Evolutionary conservation across 192 early-diverging fungal species (phyloP).

Genomic region (Coemansia umbellata): DNA sequence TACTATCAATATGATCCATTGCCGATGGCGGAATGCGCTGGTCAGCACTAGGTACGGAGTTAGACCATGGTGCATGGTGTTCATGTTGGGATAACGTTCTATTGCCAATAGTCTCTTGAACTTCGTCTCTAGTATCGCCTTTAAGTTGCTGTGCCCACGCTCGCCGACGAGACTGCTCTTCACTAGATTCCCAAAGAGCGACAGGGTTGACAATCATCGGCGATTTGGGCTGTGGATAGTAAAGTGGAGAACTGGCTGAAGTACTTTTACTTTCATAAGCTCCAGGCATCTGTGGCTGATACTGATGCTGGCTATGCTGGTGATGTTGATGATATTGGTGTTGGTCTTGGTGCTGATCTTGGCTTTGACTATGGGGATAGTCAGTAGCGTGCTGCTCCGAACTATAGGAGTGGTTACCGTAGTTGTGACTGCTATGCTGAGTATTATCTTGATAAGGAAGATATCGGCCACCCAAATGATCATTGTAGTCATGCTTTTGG

Average conservation of each 20-base stretch:
- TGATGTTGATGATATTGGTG: not conserved
- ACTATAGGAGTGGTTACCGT: not conserved
- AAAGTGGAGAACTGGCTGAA: constrained; percentile 28
- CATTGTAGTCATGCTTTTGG: not conserved
- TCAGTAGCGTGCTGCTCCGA: not conserved
- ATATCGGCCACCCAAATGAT: too few species aligned
- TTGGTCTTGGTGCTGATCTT: not conserved
- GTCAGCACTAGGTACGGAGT: not conserved
- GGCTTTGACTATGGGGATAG: not conserved
- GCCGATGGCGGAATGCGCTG: constrained; percentile 10
- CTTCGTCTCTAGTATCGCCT: too few species aligned
- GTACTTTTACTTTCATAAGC: constrained; percentile 12
- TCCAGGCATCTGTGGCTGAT: constrained; percentile 2
- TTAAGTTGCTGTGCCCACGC: constrained; percentile 42
- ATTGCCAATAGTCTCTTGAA: too few species aligned
- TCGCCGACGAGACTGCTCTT: constrained; percentile 42
- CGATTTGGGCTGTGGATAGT: constrained; percentile 47
- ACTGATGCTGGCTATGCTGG: not conserved
- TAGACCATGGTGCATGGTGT: not conserved
- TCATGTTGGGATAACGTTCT: too few species aligned
- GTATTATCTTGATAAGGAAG: not conserved
- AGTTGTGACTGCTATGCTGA: not conserved
- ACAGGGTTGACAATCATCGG: constrained; percentile 51
- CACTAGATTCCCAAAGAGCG: constrained; percentile 48
- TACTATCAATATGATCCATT: constrained; percentile 47